Evolutionary conservation across 305 asterid genomes (phyloP).

Genomic region (Solanum hybrid): DNA sequence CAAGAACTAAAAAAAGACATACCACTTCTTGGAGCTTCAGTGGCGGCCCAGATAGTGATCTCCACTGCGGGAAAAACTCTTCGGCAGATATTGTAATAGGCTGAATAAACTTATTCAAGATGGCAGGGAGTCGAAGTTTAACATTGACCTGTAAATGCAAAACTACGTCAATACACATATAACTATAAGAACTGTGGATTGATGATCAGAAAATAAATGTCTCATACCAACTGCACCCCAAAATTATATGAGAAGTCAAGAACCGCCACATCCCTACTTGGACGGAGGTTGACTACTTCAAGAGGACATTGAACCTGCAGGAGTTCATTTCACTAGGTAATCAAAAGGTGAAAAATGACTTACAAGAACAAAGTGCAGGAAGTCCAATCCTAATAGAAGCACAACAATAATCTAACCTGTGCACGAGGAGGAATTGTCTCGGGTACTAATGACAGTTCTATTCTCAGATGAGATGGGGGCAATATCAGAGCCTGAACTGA

Average conservation of each 20-base stretch:
- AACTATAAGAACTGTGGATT: neutral
- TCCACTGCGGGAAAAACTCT: constrained; percentile 97
- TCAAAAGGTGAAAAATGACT: neutral
- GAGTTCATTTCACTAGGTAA: neutral
- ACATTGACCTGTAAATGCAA: constrained; percentile 61
- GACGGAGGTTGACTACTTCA: constrained; percentile 74
- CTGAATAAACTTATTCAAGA: constrained; percentile 83
- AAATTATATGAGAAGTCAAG: constrained; percentile 80
- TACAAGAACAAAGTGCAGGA: neutral
- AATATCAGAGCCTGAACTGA: constrained; percentile 73
- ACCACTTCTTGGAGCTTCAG: constrained; percentile 99
- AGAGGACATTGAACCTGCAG: constrained; percentile 90
- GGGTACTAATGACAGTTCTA: constrained; percentile 80
- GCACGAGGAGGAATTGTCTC: constrained; percentile 97
- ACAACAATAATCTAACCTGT: constrained; percentile 43
- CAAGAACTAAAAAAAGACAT: constrained; percentile 10
- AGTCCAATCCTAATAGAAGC: constrained; percentile 1
- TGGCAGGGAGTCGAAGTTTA: constrained; percentile 93
- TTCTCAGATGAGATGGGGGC: constrained; percentile 73
- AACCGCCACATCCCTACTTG: constrained; percentile 90
- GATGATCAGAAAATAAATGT: neutral
- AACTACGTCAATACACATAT: neutral
- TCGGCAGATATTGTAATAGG: constrained; percentile 81
- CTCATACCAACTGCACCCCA: constrained; percentile 57
- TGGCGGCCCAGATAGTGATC: constrained; percentile 98